Percentiles rank a stretch among this genome's conserved stretches.
Conservation (phyloP, 768 basidiomycete genomes). For the Lenzites betulinus region DNA sequence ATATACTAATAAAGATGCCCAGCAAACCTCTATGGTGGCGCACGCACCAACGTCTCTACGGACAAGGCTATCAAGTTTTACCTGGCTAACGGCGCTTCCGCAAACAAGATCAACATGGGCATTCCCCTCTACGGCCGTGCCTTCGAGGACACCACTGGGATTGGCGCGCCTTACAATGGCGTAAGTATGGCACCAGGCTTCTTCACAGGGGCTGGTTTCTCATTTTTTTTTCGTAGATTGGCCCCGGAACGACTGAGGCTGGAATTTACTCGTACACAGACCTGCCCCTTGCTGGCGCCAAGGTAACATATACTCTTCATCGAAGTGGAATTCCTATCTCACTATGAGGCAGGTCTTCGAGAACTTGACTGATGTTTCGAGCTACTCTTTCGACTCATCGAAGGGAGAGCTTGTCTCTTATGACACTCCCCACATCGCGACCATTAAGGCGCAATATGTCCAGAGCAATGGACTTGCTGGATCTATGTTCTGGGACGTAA, state of each 20-base stretch:
- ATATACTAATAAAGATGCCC: neutral
- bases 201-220: neutral
- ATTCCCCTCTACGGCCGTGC: slow-evolving; percentile 82
- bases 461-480: slow-evolving; percentile 61
- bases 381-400: slow-evolving; percentile 72
- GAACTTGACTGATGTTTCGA: slow-evolving; percentile 66
- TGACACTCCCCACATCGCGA: slow-evolving; percentile 71
- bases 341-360: slow-evolving; percentile 58
- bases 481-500: slow-evolving; percentile 73
- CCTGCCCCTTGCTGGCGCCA: slow-evolving; percentile 53
- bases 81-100: slow-evolving; percentile 57
- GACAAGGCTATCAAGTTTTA: slow-evolving; percentile 68
- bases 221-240: slow-evolving; percentile 46
- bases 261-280: slow-evolving; percentile 78
- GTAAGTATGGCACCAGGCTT: slow-evolving; percentile 37
- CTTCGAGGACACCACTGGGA: slow-evolving; percentile 68
- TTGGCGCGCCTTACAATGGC: slow-evolving; percentile 69
- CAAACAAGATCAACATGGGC: slow-evolving; percentile 69
- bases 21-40: slow-evolving; percentile 71
- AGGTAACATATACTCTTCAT: neutral
- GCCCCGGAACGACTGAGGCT: slow-evolving; percentile 69
- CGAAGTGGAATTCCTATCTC: no score
- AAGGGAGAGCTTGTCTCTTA: slow-evolving; percentile 74
- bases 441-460: slow-evolving; percentile 69
- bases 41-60: slow-evolving; percentile 65